Percentiles rank a stretch among this genome's conserved stretches.
Evolutionary conservation across 2,329 filamentous ascomycete species (phyloP).

Genomic region (Scolecobasidium constrictum): DNA sequence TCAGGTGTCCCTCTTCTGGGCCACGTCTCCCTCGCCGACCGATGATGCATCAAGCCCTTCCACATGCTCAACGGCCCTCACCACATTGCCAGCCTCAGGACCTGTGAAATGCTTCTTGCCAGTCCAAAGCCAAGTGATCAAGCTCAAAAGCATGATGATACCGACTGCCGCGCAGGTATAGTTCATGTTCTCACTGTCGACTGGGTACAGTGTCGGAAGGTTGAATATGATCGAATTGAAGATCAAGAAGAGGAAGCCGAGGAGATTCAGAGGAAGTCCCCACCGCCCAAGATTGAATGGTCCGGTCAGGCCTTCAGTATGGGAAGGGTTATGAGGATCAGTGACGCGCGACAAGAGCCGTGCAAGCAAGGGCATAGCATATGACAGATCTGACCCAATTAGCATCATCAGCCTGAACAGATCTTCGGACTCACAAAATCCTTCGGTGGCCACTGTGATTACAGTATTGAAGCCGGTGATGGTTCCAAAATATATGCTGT

Average conservation of each 20-base stretch:
- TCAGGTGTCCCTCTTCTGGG: too few relatives aligned
- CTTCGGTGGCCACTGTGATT: slow-evolving; percentile 45
- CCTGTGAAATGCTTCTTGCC: slow-evolving; percentile 40
- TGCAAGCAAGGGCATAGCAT: slow-evolving; percentile 43
- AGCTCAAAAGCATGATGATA: slow-evolving; percentile 39
- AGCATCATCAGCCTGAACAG: neutral
- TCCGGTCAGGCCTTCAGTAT: slow-evolving; percentile 22
- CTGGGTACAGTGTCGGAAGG: slow-evolving; percentile 40
- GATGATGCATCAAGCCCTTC: neutral
- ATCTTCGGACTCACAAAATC: slow-evolving; percentile 35
- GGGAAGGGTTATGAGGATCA: slow-evolving; percentile 26
- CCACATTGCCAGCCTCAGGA: slow-evolving; percentile 20
- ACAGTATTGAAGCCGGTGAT: slow-evolving; percentile 45
- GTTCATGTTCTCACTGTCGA: slow-evolving; percentile 46
- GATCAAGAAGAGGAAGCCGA: slow-evolving; percentile 41
- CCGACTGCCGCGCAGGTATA: slow-evolving; percentile 47
- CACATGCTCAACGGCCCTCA: neutral
- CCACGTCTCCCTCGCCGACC: neutral
- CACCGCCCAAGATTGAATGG: slow-evolving; percentile 36
- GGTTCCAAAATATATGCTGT: slow-evolving; percentile 45
- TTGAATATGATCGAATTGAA: slow-evolving; percentile 48
- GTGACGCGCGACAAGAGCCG: slow-evolving; percentile 37
- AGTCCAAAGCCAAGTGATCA: slow-evolving; percentile 41
- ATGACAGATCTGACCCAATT: slow-evolving; percentile 36
- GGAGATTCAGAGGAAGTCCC: slow-evolving; percentile 34